These are phyloP conservation scores for Exophiala oligosperma DNA, from an alignment of 2,329 filamentous ascomycete genomes.

Conservation along the genomic window DNA sequence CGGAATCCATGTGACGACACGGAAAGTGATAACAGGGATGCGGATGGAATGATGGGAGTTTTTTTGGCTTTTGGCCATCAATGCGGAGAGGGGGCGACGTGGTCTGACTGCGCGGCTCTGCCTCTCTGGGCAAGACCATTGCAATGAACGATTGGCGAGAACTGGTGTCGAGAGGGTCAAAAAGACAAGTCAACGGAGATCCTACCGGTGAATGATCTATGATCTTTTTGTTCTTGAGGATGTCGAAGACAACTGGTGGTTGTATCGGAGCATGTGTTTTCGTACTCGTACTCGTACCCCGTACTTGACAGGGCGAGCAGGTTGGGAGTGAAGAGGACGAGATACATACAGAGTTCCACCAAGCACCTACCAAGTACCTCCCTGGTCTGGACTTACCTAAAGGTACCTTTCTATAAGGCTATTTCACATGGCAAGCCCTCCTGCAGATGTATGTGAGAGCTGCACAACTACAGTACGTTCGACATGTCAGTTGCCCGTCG, in stretches of 20 bases:
- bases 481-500: too few species aligned
- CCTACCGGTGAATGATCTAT: not conserved
- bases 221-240: not conserved
- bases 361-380: too few species aligned
- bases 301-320: too few species aligned
- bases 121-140: not conserved
- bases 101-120: not conserved
- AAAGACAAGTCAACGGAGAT: not conserved
- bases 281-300: too few species aligned
- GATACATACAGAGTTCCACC: too few species aligned
- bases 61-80: not conserved
- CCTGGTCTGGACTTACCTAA: too few species aligned
- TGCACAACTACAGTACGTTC: too few species aligned
- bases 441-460: too few species aligned
- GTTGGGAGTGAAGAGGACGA: too few species aligned
- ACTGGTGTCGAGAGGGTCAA: not conserved
- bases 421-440: too few species aligned
- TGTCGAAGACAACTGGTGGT: not conserved
- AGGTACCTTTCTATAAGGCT: too few species aligned
- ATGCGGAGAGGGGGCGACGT: not conserved
- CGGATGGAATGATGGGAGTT: not conserved
- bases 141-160: not conserved
- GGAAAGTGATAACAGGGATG: not conserved
- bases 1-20: not conserved
- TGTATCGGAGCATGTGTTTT: not conserved